Evolutionary conservation across 305 asterid species (phyloP).

Genomic region (Stenogyne calaminthoides): DNA sequence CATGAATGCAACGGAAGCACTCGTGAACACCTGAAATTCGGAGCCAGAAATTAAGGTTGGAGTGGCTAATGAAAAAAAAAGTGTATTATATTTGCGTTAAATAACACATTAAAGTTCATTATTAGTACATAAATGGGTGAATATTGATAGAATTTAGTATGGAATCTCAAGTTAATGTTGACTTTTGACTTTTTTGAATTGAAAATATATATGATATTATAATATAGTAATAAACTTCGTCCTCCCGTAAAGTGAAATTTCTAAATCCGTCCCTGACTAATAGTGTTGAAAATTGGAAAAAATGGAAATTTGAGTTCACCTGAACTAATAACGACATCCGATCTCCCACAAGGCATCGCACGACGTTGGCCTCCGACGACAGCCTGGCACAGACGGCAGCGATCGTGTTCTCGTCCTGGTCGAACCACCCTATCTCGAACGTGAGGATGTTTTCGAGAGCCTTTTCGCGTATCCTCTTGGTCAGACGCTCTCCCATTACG

Average conservation of each 20-base stretch:
- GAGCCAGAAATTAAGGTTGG: neutral
- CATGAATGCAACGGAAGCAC: conserved; percentile 55
- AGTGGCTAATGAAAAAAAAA: too few species aligned
- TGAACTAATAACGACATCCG: conserved; percentile 65
- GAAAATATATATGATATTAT: too few species aligned
- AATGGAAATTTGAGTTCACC: conserved; percentile 5
- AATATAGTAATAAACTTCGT: too few species aligned
- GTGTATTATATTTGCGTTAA: too few species aligned
- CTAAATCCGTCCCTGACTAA: too few species aligned
- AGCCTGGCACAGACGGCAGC: conserved; percentile 67
- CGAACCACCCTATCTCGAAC: conserved; percentile 80
- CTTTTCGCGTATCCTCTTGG: conserved; percentile 61
- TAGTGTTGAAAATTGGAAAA: too few species aligned
- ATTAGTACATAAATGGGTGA: too few species aligned
- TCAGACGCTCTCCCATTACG: conserved; percentile 64
- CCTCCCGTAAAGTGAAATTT: too few species aligned
- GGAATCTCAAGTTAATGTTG: too few species aligned
- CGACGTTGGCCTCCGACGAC: conserved; percentile 60
- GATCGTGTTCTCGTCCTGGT: conserved; percentile 60
- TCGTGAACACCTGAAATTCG: conserved; percentile 57
- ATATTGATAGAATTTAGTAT: too few species aligned
- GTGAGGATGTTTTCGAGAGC: conserved; percentile 54
- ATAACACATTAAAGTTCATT: too few species aligned
- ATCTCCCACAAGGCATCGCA: conserved; percentile 69
- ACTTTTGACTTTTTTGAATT: too few species aligned